Percentiles rank a stretch among this genome's conserved stretches.
These are phyloP conservation scores for Talaromyces sp. DNA, from an alignment of 2,329 filamentous ascomycete species.

Conservation along the genomic window DNA sequence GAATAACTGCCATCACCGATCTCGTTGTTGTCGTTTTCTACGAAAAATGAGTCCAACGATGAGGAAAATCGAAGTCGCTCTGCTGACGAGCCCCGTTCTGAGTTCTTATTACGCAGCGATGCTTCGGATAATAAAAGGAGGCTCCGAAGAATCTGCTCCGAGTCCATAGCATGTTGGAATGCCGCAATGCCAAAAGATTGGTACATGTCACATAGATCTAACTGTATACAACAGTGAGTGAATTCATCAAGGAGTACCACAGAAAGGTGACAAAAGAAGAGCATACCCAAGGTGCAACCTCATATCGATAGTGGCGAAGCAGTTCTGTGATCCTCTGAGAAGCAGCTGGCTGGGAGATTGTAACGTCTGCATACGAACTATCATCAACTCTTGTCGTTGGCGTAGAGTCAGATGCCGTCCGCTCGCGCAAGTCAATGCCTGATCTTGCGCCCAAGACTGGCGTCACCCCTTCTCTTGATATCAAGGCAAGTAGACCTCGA, in stretches of 20 bases:
- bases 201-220: constrained; percentile 43
- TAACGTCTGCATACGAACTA: background rate
- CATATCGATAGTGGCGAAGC: constrained; percentile 45
- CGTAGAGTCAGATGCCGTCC: background rate
- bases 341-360: background rate
- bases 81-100: background rate
- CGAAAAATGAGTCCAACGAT: background rate
- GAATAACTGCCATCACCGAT: background rate
- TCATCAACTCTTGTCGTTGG: background rate
- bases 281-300: constrained; percentile 46
- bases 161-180: constrained; percentile 26
- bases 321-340: background rate
- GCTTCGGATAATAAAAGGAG: constrained; percentile 1
- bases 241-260: background rate
- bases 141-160: background rate
- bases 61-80: background rate
- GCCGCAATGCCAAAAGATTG: constrained; percentile 43
- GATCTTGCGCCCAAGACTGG: background rate
- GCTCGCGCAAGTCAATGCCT: background rate
- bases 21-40: background rate
- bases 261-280: background rate
- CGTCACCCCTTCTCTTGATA: background rate
- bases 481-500: background rate
- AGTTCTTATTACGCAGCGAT: background rate
- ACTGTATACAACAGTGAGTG: constrained; percentile 25